These are phyloP conservation scores for Colletotrichum limetticola DNA, from an alignment of 2,329 filamentous ascomycete genomes.

Conservation along the genomic window DNA sequence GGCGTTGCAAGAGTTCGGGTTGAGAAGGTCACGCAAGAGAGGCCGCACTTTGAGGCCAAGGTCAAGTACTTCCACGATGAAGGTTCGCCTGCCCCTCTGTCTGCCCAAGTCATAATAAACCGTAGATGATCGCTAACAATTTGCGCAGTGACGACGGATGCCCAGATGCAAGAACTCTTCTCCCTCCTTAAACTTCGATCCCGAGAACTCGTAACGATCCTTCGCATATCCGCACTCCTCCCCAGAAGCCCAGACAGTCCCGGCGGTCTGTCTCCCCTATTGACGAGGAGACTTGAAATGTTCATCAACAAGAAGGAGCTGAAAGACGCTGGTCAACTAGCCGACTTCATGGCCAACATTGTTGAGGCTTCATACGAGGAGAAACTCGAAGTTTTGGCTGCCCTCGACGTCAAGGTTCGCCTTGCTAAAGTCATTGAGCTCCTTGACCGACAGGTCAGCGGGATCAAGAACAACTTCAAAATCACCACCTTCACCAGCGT, in stretches of 20 bases:
- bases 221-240: slow-evolving; percentile 87
- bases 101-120: neutral
- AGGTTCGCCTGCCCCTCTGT: slow-evolving; percentile 55
- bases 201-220: slow-evolving; percentile 84
- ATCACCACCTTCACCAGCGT: slow-evolving; percentile 82
- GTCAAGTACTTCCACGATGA: slow-evolving; percentile 78
- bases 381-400: slow-evolving; percentile 87
- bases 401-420: slow-evolving; percentile 80
- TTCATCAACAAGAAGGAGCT: slow-evolving; percentile 87
- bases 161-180: slow-evolving; percentile 77
- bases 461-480: slow-evolving; percentile 87
- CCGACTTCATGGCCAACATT: slow-evolving; percentile 97
- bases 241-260: slow-evolving; percentile 69
- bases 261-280: slow-evolving; percentile 78
- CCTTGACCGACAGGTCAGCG: slow-evolving; percentile 82
- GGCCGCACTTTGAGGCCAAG: slow-evolving; percentile 87
- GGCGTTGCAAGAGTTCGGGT: slow-evolving; percentile 82
- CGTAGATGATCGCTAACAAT: neutral
- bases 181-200: slow-evolving; percentile 84
- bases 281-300: slow-evolving; percentile 86
- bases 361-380: slow-evolving; percentile 90
- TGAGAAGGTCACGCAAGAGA: slow-evolving; percentile 79
- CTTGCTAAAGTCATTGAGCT: slow-evolving; percentile 86
- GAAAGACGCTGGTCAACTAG: slow-evolving; percentile 83
- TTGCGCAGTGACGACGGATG: slow-evolving; percentile 53